Conservation (phyloP, 192 early-diverging fungal species). For the Dissophora globulifera region DNA sequence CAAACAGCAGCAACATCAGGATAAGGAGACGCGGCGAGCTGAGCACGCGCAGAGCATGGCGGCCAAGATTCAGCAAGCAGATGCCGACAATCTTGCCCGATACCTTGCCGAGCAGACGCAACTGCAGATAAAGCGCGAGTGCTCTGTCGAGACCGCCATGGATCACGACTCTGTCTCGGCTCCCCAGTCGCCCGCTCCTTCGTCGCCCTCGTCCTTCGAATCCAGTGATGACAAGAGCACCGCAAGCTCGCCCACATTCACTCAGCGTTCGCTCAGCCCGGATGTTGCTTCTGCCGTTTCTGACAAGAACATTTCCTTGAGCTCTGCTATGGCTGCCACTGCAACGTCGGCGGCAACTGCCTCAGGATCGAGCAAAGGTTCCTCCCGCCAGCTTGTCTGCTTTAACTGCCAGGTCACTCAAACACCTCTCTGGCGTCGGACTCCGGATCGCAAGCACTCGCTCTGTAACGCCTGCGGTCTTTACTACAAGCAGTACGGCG, state of each 20-base stretch:
- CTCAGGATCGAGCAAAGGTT: conserved; percentile 21
- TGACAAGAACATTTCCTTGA: too few relatives aligned
- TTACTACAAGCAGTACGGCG: conserved; percentile 71
- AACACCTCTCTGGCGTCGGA: conserved; percentile 85
- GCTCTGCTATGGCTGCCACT: background rate
- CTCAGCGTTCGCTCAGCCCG: conserved; percentile 27
- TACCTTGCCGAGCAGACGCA: conserved; percentile 35
- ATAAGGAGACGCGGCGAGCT: conserved; percentile 6
- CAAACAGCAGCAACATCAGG: conserved; percentile 17
- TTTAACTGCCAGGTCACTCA: conserved; percentile 81
- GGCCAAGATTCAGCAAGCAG: conserved; percentile 16
- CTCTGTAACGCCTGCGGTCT: conserved; percentile 87
- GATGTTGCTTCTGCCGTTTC: background rate
- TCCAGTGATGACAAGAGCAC: conserved; percentile 33
- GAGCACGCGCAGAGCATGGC: background rate
- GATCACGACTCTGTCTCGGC: conserved; percentile 29
- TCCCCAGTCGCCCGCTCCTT: conserved; percentile 26
- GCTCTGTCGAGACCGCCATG: conserved; percentile 9
- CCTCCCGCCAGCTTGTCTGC: conserved; percentile 65
- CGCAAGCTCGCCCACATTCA: conserved; percentile 20
- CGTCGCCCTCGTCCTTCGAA: conserved; percentile 14
- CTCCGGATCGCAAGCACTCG: conserved; percentile 77
- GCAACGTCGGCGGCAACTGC: background rate
- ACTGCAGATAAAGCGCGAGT: conserved; percentile 29
- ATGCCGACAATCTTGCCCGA: conserved; percentile 38